Conservation (phyloP, 2,329 filamentous ascomycete genomes). For the Alternaria triticimaculans region DNA sequence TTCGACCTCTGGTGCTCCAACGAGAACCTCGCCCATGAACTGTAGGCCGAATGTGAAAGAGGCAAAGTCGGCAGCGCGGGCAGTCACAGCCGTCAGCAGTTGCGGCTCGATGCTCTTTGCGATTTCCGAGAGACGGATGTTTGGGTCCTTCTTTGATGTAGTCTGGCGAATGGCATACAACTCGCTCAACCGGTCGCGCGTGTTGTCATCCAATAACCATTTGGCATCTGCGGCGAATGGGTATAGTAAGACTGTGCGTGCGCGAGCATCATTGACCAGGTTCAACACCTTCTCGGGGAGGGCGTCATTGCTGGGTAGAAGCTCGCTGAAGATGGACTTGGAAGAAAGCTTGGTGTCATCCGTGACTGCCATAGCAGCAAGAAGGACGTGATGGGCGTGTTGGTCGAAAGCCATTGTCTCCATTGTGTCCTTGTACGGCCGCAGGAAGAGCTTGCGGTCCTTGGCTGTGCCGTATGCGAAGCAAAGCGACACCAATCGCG, state of each 20-base stretch:
- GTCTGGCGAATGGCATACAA: constrained; percentile 78
- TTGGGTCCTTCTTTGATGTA: constrained; percentile 92
- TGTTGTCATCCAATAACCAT: constrained; percentile 66
- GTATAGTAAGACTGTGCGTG: constrained; percentile 75
- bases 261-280: constrained; percentile 69
- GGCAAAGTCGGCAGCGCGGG: constrained; percentile 71
- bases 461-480: constrained; percentile 88
- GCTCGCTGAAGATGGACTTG: constrained; percentile 86
- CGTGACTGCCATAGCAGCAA: constrained; percentile 87
- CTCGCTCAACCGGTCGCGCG: constrained; percentile 76
- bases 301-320: constrained; percentile 64
- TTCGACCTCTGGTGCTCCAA: constrained; percentile 79
- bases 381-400: constrained; percentile 79
- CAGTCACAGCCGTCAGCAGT: constrained; percentile 75
- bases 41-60: constrained; percentile 84
- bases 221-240: constrained; percentile 72
- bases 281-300: constrained; percentile 69
- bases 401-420: constrained; percentile 82
- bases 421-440: constrained; percentile 88
- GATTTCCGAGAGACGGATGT: constrained; percentile 76
- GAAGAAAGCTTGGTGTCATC: constrained; percentile 90
- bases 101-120: constrained; percentile 75
- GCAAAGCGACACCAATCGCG: constrained; percentile 79
- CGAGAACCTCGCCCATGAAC: constrained; percentile 80
- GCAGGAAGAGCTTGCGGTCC: constrained; percentile 87